These are phyloP conservation scores for Teratosphaeria destructans DNA, from an alignment of 2,329 filamentous ascomycete genomes.

Conservation along the genomic window DNA sequence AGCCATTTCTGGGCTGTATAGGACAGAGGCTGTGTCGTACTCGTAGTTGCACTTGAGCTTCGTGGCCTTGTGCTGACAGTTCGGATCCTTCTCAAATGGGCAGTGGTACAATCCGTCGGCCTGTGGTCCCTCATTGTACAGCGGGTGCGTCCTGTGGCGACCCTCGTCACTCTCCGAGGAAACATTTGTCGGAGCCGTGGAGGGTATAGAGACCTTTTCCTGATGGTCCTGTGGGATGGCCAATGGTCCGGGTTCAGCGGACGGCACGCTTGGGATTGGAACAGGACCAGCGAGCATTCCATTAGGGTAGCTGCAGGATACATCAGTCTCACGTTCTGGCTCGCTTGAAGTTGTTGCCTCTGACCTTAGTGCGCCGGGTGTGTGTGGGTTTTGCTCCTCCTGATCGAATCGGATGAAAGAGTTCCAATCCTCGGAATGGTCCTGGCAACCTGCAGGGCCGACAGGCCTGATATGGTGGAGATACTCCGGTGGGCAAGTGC, in stretches of 20 bases:
- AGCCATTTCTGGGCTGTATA: background rate
- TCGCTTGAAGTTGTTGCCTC: slow-evolving; percentile 6
- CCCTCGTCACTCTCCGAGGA: slow-evolving; percentile 22
- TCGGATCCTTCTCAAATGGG: slow-evolving; percentile 58
- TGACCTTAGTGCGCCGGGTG: slow-evolving; percentile 15
- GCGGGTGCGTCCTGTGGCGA: slow-evolving; percentile 43
- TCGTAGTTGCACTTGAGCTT: slow-evolving; percentile 99
- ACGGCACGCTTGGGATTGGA: background rate
- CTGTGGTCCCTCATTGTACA: slow-evolving; percentile 58
- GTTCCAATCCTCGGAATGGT: slow-evolving; percentile 12
- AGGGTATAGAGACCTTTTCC: slow-evolving; percentile 2
- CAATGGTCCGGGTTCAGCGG: slow-evolving; percentile 4
- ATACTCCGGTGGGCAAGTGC: background rate
- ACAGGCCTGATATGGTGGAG: background rate
- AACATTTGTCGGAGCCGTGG: slow-evolving; percentile 3
- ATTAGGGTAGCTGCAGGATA: slow-evolving; percentile 7
- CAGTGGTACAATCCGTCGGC: slow-evolving; percentile 85
- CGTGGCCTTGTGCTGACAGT: slow-evolving; percentile 84
- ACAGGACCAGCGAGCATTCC: background rate
- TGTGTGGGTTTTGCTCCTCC: slow-evolving; percentile 9
- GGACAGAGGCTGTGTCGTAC: slow-evolving; percentile 47
- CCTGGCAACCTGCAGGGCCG: slow-evolving; percentile 3
- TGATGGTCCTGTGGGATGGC: slow-evolving; percentile 5
- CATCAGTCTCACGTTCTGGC: slow-evolving; percentile 9
- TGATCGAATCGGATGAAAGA: slow-evolving; percentile 22